phyloP scores from a whole-genome alignment of 2,329 filamentous ascomycete species.

The Myriosclerotinia scirpicola region DNA sequence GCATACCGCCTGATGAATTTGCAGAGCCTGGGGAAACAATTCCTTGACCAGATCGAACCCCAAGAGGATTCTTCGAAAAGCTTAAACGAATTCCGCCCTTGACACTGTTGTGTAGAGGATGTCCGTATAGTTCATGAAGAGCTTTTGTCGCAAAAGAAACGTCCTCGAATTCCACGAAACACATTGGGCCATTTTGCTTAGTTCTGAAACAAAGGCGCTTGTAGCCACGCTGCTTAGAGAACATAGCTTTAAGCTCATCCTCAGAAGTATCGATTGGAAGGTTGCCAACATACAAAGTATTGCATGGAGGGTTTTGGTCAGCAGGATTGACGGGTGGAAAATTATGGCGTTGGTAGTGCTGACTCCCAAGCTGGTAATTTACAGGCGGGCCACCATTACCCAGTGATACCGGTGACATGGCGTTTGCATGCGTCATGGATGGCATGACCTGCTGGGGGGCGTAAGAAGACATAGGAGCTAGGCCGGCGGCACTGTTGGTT shows the following conservation, averaged over 20 bases:
- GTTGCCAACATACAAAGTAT: slow-evolving; percentile 97
- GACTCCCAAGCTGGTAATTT: slow-evolving; percentile 55
- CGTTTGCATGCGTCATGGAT: slow-evolving; percentile 42
- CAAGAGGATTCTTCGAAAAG: slow-evolving; percentile 96
- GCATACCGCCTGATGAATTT: slow-evolving; percentile 47
- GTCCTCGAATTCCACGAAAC: slow-evolving; percentile 97
- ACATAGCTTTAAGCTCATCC: slow-evolving; percentile 91
- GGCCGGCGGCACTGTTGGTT: slow-evolving; percentile 54
- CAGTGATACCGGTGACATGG: slow-evolving; percentile 58
- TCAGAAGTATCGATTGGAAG: slow-evolving; percentile 89
- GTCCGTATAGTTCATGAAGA: slow-evolving; percentile 84
- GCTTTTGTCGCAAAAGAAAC: slow-evolving; percentile 89
- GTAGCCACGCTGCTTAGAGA: slow-evolving; percentile 91
- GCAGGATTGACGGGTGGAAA: slow-evolving; percentile 90
- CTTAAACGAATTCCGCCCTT: slow-evolving; percentile 94
- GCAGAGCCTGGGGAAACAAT: slow-evolving; percentile 42
- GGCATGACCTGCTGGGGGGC: slow-evolving; percentile 30
- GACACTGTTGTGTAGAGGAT: slow-evolving; percentile 82
- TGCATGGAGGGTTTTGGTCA: slow-evolving; percentile 95
- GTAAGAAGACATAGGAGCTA: slow-evolving; percentile 34
- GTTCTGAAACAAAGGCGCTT: slow-evolving; percentile 93
- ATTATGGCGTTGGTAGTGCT: slow-evolving; percentile 61
- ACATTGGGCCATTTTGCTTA: slow-evolving; percentile 96
- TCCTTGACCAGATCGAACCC: slow-evolving; percentile 76
- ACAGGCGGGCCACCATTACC: slow-evolving; percentile 46